These are phyloP conservation scores for Monosporascus sp. DNA, from an alignment of 2,329 filamentous ascomycete genomes.

Conservation along the genomic window DNA sequence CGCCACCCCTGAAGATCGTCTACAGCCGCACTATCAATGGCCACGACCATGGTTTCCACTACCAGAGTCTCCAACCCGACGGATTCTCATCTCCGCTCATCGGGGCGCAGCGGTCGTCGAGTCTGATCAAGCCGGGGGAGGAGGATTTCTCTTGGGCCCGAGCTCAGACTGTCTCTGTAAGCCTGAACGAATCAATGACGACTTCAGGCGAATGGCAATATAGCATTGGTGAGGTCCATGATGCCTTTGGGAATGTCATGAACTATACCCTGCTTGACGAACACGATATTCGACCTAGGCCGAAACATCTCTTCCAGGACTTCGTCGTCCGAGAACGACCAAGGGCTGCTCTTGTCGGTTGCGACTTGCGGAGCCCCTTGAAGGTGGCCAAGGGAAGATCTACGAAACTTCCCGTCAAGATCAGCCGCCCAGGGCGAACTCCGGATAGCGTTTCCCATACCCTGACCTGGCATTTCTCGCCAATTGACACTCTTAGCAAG, in stretches of 20 bases:
- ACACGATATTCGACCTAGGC: slow-evolving; percentile 55
- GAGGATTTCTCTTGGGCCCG: slow-evolving; percentile 78
- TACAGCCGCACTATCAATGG: slow-evolving; percentile 87
- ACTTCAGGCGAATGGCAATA: slow-evolving; percentile 81
- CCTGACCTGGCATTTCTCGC: slow-evolving; percentile 77
- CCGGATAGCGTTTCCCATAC: slow-evolving; percentile 62
- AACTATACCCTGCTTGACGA: slow-evolving; percentile 69
- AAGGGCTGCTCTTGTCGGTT: slow-evolving; percentile 63
- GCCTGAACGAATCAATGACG: slow-evolving; percentile 84
- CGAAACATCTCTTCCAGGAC: slow-evolving; percentile 62
- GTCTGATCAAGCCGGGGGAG: slow-evolving; percentile 50
- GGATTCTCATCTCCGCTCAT: slow-evolving; percentile 73
- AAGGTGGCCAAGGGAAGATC: slow-evolving; percentile 73
- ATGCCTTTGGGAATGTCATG: slow-evolving; percentile 82
- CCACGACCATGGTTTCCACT: slow-evolving; percentile 77
- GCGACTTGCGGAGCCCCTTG: slow-evolving; percentile 73
- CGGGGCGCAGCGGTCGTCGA: slow-evolving; percentile 51
- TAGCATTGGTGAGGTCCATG: slow-evolving; percentile 83
- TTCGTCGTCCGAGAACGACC: slow-evolving; percentile 88
- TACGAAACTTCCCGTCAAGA: slow-evolving; percentile 64
- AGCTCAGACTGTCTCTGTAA: slow-evolving; percentile 67
- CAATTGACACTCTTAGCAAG: slow-evolving; percentile 62
- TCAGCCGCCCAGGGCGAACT: slow-evolving; percentile 55
- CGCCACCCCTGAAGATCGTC: slow-evolving; percentile 84
- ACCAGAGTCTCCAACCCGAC: slow-evolving; percentile 90